These are phyloP conservation scores for Vitellaria paradoxa DNA, from an alignment of 179 eudicot species.

Conservation along the genomic window DNA sequence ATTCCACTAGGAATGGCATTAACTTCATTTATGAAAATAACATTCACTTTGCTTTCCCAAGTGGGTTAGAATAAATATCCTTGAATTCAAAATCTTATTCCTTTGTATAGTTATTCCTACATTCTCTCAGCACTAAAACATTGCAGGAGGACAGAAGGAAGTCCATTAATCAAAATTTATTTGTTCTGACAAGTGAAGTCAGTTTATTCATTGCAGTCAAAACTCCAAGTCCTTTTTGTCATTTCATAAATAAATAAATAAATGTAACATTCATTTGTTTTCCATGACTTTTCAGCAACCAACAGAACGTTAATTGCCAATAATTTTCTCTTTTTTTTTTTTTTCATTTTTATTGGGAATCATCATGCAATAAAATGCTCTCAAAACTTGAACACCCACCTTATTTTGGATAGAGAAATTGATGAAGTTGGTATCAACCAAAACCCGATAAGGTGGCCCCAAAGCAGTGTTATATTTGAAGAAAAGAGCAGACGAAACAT, in stretches of 20 bases:
- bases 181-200: background rate
- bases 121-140: background rate
- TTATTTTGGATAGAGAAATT: constrained; percentile 96
- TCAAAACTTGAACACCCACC: constrained; percentile 36
- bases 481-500: constrained; percentile 84
- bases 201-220: background rate
- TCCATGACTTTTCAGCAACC: background rate
- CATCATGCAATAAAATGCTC: too few relatives aligned
- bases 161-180: background rate
- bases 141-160: background rate
- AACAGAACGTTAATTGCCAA: background rate
- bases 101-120: background rate
- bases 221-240: background rate
- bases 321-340: too few relatives aligned
- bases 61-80: background rate
- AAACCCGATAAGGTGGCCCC: constrained; percentile 90
- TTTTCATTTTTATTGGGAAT: too few relatives aligned
- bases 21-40: too few relatives aligned
- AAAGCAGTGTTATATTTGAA: constrained; percentile 84
- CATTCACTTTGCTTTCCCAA: background rate
- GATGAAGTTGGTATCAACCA: constrained; percentile 97
- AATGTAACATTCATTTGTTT: background rate
- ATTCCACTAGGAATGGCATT: too few relatives aligned
- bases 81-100: background rate
- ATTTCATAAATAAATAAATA: background rate